Conservation (phyloP, 2,329 filamentous ascomycete genomes). For the Cladophialophora psammophila region DNA sequence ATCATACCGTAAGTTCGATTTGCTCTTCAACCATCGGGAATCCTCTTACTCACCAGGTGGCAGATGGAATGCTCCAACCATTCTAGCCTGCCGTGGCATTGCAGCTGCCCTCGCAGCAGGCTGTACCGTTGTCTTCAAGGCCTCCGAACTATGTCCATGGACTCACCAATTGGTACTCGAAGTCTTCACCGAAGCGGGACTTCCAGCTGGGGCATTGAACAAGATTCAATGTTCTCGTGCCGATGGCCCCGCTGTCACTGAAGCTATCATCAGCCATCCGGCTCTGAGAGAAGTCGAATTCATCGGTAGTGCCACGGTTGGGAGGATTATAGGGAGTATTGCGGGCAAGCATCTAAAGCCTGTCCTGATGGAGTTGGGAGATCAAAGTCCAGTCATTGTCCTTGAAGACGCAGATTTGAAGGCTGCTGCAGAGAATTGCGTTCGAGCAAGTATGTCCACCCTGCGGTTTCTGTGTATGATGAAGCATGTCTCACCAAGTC, state of each 20-base stretch:
- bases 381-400: constrained; percentile 90
- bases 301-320: constrained; percentile 86
- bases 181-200: constrained; percentile 77
- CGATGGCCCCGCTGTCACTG: constrained; percentile 71
- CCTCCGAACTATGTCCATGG: constrained; percentile 89
- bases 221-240: constrained; percentile 84
- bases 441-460: constrained; percentile 67
- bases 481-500: constrained; percentile 6
- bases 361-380: constrained; percentile 86
- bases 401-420: constrained; percentile 78
- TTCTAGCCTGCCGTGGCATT: constrained; percentile 87
- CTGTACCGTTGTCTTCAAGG: constrained; percentile 88
- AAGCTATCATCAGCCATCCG: constrained; percentile 72
- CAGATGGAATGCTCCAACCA: constrained; percentile 77
- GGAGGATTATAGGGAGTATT: constrained; percentile 80
- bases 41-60: not conserved
- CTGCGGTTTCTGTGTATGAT: not conserved
- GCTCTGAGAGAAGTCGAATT: constrained; percentile 83
- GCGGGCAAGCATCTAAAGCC: constrained; percentile 81
- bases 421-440: constrained; percentile 46
- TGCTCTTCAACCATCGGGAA: constrained; percentile 4
- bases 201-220: constrained; percentile 82
- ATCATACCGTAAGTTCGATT: constrained; percentile 79
- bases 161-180: constrained; percentile 80
- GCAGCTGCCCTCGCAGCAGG: constrained; percentile 87